Evolutionary conservation across 73 alveolate genomes (phyloP).

Genomic region (Paramecium sonneborni): DNA sequence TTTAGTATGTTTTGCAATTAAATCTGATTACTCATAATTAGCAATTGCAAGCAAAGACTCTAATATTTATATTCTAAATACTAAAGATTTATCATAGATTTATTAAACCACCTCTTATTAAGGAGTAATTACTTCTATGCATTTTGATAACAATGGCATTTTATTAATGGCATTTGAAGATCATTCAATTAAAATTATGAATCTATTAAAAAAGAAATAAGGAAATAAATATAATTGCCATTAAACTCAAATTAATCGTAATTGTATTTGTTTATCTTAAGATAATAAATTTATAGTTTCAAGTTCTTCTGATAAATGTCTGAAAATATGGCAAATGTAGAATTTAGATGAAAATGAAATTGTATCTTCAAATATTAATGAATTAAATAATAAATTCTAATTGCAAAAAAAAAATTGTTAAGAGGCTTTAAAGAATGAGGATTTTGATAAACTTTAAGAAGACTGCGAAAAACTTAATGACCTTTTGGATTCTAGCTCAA

Average conservation of each 20-base stretch:
- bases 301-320: neutral
- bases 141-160: neutral
- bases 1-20: neutral
- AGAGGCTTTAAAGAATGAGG: neutral
- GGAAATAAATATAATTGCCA: neutral
- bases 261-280: neutral
- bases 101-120: neutral
- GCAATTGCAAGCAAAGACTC: neutral
- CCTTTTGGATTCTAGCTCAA: too few relatives aligned
- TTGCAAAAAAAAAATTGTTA: neutral
- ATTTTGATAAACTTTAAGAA: neutral
- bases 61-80: neutral
- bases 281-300: neutral
- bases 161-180: neutral
- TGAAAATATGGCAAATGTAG: neutral
- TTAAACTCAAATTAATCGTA: neutral
- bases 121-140: neutral
- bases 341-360: neutral
- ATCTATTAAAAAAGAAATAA: neutral
- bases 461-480: too few relatives aligned
- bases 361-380: neutral
- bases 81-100: neutral
- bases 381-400: neutral
- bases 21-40: neutral
- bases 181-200: neutral